Evolutionary conservation across 352 stramenopile genomes (phyloP), one percentile per base, ranked within the genome.

Genomic region (Globisporangium paddicum): DNA sequence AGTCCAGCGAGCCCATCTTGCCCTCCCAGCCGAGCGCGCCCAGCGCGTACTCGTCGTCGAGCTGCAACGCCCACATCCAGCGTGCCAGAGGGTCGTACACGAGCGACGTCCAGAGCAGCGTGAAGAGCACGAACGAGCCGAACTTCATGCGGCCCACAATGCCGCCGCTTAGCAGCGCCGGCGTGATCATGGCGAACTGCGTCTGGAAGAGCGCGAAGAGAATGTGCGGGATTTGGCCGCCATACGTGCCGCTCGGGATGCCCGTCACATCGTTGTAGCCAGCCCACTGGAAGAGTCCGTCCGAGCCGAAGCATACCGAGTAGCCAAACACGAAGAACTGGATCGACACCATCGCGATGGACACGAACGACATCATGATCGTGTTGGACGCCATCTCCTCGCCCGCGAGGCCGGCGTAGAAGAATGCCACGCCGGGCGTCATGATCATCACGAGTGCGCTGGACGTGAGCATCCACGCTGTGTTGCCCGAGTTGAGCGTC

Each of bases 71-170:
- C 87, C 88, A 96, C 62, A 92, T 87, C 83, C 87, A 94, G 60
- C 79, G 79, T 1, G 82, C 88, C 26, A 96, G 68, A 11, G 86
- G 87, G 61, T 89, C 85, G 68, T 96, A 96, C 28, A 96, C 82
- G 5, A 93, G 40, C 28, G 86, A 75, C 32, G 84, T 92, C 79
- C 85, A 96, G 7, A 94, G 56, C n/a, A 89, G 47, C 14, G 85
- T 85, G 63, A 95, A 96, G 16, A 93, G 40, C 37, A 93, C 63
- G 52, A 80, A 89, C 25, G 72, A 77, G 38, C 69, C 69, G 44
- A 90, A 92, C 44, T 90, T 90, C 77, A 94, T 92, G 50, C 86
- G 76, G 26, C 87, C 86, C n/a, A 90, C 85, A 51, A 94, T 86
- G 18, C 83, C 83, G 23, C 86, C 86, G 14, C 69, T 87, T 13